Evolutionary conservation across 495 filamentous ascomycete genomes (phyloP), one percentile per base, ranked within the genome.

Genomic region (Parmelia sp.): DNA sequence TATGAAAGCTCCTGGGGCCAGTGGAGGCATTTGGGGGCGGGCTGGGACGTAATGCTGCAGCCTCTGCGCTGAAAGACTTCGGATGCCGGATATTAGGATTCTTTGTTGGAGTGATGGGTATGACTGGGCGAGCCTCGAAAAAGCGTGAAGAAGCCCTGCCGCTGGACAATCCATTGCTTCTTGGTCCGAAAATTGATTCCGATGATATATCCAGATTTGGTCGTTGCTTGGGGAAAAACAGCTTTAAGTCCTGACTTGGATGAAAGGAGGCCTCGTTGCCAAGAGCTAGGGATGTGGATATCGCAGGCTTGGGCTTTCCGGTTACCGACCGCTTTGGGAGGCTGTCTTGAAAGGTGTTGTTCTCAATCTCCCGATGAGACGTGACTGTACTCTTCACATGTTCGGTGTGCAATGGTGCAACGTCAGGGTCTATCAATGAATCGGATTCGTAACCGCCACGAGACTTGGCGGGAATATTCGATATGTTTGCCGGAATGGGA

Each of bases 1-100:
- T 29, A n/a, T 31, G 8, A 35, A 35, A 40, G 39, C 31, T 25
- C 3, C 29, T 57, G 4, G 61, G 61, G 25, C 51, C 57, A 14
- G 19, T 25, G 27, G 27, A 10, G 31, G 31, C 9, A 25, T 29
- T 44, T 25, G 49, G 31, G 7, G 25, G 25, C 51, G n/a, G 33
- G 17, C 27, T 33, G 36, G 47, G 51, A 27, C n/a, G 8, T 19
- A 63, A 63, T 56, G 53, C 49, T 15, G 14, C 4, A 19, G 61
- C 51, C 15, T 56, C 49, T 23, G 51, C 47, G 25, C 49, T 62
- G 36, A 56, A 42, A 1, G 61, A 62, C 35, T 57, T 42, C 25
- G n/a, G 27, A 31, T 63, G 49, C 42, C 25, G 36, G 40, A 15
- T 29, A 21, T 4, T 14, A 21, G 3, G 23, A 29, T n/a, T 25